phyloP scores from a whole-genome alignment of 1,284 basidiomycete species.

The Cystobasidium pallidum region DNA sequence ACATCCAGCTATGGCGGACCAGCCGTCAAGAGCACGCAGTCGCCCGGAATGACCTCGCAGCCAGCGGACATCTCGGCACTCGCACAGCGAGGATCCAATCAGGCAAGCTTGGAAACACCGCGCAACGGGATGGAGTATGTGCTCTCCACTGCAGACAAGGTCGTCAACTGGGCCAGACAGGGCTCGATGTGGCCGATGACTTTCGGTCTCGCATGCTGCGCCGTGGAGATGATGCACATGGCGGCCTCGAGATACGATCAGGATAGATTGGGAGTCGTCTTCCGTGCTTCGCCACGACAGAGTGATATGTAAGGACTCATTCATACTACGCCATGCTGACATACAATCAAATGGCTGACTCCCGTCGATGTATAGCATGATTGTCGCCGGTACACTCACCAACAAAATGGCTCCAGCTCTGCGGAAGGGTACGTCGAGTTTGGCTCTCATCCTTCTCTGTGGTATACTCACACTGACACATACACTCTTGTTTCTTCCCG shows the following conservation, averaged over 20 bases:
- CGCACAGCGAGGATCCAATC: conserved; percentile 78
- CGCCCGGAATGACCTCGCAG: conserved; percentile 4
- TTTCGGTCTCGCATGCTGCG: conserved; percentile 96
- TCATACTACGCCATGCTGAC: neutral
- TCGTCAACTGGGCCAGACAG: conserved; percentile 96
- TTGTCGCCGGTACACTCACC: conserved; percentile 97
- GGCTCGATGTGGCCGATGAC: conserved; percentile 99
- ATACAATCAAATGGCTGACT: neutral
- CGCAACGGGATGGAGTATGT: conserved; percentile 76
- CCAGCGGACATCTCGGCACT: conserved; percentile 46
- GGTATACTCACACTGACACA: conserved; percentile 17
- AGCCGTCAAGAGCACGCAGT: neutral
- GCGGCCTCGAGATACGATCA: conserved; percentile 98
- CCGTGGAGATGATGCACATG: conserved; percentile 90
- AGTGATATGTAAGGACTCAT: conserved; percentile 39
- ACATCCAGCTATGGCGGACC: conserved; percentile 21
- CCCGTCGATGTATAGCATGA: conserved; percentile 94
- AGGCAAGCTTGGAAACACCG: conserved; percentile 59
- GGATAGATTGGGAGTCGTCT: conserved; percentile 95
- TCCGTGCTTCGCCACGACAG: conserved; percentile 90
- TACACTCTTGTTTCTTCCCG: neutral
- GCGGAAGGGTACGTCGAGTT: conserved; percentile 63
- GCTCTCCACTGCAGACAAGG: conserved; percentile 91
- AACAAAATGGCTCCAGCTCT: conserved; percentile 99
- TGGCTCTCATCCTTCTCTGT: too few relatives aligned